Conservation (phyloP, 352 stramenopile genomes). For the Globisporangium rhizosaccharum region DNA sequence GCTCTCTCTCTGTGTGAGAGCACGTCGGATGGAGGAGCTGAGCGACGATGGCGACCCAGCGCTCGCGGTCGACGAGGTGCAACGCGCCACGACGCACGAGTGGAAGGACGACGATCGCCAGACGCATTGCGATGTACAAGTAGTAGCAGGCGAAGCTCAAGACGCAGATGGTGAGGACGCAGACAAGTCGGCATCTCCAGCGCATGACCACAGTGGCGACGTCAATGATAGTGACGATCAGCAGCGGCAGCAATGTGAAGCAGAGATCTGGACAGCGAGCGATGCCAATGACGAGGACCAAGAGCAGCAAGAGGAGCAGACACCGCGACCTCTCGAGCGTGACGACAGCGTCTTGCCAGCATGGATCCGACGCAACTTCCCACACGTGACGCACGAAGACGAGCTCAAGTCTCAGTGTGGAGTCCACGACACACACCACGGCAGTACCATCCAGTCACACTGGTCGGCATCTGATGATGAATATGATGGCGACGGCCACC, state of each 20-base stretch:
- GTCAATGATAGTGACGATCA: neutral
- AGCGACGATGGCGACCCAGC: neutral
- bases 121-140: too few relatives aligned
- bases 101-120: too few relatives aligned
- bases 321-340: neutral
- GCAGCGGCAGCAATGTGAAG: neutral
- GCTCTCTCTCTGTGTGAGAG: neutral
- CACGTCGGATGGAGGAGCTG: neutral
- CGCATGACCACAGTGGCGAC: neutral
- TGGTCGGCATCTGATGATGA: neutral
- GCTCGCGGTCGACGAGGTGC: neutral
- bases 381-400: slow-evolving; percentile 14
- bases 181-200: too few relatives aligned
- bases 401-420: slow-evolving; percentile 14
- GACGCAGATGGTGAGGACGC: too few relatives aligned
- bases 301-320: neutral
- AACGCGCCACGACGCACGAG: too few relatives aligned
- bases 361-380: slow-evolving; percentile 41
- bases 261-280: too few relatives aligned
- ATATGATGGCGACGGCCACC: neutral
- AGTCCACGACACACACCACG: neutral
- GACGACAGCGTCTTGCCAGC: slow-evolving; percentile 13
- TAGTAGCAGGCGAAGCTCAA: too few relatives aligned
- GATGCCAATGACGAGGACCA: neutral
- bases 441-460: neutral